Conservation (phyloP, 345 rosid species). For the Melastoma malabathricum region DNA sequence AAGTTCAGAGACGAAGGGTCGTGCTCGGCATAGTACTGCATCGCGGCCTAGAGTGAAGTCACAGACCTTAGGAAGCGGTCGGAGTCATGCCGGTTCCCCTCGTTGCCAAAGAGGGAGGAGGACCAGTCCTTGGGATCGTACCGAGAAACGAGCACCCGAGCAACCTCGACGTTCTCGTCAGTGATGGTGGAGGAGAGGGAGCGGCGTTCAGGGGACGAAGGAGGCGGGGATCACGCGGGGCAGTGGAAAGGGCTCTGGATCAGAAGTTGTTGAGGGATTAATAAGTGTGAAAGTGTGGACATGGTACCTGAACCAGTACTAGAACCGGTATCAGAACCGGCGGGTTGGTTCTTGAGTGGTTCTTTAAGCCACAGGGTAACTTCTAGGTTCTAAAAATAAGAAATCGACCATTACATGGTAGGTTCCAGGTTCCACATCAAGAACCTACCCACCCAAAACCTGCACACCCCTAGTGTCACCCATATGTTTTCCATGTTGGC, state of each 20-base stretch:
- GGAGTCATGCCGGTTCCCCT: constrained; percentile 29
- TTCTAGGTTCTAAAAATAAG: too few species aligned
- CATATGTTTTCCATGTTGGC: too few species aligned
- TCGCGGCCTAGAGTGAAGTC: constrained; percentile 41
- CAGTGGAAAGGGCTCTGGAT: constrained; percentile 13
- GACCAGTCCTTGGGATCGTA: constrained; percentile 19
- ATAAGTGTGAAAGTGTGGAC: too few species aligned
- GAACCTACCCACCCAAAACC: too few species aligned
- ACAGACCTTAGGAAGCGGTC: constrained; percentile 33
- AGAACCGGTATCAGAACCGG: too few species aligned
- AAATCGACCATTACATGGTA: too few species aligned
- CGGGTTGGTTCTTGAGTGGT: too few species aligned
- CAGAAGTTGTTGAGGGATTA: too few species aligned
- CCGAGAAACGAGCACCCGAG: constrained; percentile 23
- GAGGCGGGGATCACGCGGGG: constrained; percentile 19
- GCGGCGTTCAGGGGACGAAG: constrained; percentile 16
- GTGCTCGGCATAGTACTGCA: constrained; percentile 27
- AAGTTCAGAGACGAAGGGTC: constrained; percentile 32
- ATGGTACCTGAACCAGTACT: too few species aligned
- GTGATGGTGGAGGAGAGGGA: constrained; percentile 43
- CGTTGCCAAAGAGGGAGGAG: constrained; percentile 24
- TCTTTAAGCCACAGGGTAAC: too few species aligned
- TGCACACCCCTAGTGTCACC: too few species aligned
- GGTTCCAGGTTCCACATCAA: too few species aligned
- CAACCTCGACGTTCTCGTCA: constrained; percentile 34